Conservation (phyloP, 352 stramenopile genomes). For the Phytophthora pseudosyringae region DNA sequence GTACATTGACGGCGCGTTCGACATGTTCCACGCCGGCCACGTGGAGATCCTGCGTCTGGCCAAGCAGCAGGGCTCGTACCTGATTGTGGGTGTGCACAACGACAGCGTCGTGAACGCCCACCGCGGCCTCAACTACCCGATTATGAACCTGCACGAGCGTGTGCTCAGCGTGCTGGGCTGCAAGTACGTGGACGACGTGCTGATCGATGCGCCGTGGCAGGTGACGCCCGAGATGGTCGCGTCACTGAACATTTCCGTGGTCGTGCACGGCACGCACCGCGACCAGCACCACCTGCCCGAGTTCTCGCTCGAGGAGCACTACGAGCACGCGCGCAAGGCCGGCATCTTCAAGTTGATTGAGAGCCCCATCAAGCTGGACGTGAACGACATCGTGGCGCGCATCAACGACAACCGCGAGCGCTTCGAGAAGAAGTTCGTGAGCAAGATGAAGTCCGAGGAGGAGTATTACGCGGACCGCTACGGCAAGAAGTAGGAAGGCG, state of each 20-base stretch:
- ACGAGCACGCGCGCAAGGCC: slow-evolving; percentile 74
- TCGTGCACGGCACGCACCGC: slow-evolving; percentile 90
- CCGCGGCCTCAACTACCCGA: slow-evolving; percentile 93
- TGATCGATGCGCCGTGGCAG: slow-evolving; percentile 97
- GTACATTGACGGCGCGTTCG: slow-evolving; percentile 98
- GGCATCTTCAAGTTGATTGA: slow-evolving; percentile 86
- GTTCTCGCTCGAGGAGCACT: slow-evolving; percentile 83
- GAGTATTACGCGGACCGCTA: slow-evolving; percentile 94
- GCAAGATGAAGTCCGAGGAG: slow-evolving; percentile 93
- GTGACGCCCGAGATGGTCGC: slow-evolving; percentile 98
- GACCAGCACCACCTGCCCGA: slow-evolving; percentile 64
- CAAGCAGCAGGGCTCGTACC: slow-evolving; percentile 93
- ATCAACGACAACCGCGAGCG: slow-evolving; percentile 91
- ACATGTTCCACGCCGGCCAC: slow-evolving; percentile 99
- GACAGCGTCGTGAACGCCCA: slow-evolving; percentile 92
- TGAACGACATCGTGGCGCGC: slow-evolving; percentile 88
- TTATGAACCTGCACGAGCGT: slow-evolving; percentile 99
- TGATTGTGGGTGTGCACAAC: slow-evolving; percentile 97
- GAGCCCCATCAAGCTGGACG: slow-evolving; percentile 78
- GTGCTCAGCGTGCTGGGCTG: slow-evolving; percentile 96
- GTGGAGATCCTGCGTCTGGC: slow-evolving; percentile 96
- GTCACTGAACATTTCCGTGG: slow-evolving; percentile 84
- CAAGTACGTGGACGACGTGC: slow-evolving; percentile 97
- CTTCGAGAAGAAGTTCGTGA: slow-evolving; percentile 94
- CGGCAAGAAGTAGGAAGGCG: slow-evolving; percentile 56